phyloP scores from a whole-genome alignment of 2,329 filamentous ascomycete species.

The Ophiostoma sp. region DNA sequence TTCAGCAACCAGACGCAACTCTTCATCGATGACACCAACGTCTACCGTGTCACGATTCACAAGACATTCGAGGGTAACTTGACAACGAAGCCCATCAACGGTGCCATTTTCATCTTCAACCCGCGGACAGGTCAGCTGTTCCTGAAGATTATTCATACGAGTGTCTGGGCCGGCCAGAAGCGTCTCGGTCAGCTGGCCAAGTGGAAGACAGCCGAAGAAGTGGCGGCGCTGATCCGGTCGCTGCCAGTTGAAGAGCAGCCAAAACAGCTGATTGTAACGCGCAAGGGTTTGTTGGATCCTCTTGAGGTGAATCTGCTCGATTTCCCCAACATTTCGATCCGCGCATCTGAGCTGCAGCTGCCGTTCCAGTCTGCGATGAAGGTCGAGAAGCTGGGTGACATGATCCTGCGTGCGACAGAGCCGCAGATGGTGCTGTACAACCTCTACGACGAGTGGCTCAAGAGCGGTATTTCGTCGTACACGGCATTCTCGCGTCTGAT shows the following conservation, averaged over 20 bases:
- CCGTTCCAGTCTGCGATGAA: constrained; percentile 99
- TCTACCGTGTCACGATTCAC: constrained; percentile 98
- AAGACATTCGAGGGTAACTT: constrained; percentile 99
- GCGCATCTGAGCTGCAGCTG: constrained; percentile 90
- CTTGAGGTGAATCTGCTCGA: constrained; percentile 95
- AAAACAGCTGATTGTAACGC: constrained; percentile 95
- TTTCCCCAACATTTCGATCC: constrained; percentile 98
- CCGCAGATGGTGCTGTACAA: constrained; percentile 99
- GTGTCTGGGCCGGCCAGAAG: constrained; percentile 98
- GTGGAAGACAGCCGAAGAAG: constrained; percentile 99
- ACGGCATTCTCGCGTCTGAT: constrained; percentile 95
- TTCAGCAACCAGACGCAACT: constrained; percentile 99
- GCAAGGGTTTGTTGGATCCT: constrained; percentile 94
- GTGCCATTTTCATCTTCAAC: constrained; percentile 99
- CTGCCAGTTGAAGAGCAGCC: constrained; percentile 96
- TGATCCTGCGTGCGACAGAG: constrained; percentile 95
- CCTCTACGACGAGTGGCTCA: constrained; percentile 96
- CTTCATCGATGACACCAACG: constrained; percentile 98
- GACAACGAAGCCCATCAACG: constrained; percentile 99
- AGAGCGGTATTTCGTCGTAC: constrained; percentile 89
- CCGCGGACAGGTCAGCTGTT: constrained; percentile 96
- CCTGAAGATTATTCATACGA: constrained; percentile 98
- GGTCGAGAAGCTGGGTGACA: constrained; percentile 97
- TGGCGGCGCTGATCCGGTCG: constrained; percentile 91
- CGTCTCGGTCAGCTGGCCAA: constrained; percentile 97